phyloP scores from a whole-genome alignment of 2,329 filamentous ascomycete genomes.

The Trichoderma simmonsii region DNA sequence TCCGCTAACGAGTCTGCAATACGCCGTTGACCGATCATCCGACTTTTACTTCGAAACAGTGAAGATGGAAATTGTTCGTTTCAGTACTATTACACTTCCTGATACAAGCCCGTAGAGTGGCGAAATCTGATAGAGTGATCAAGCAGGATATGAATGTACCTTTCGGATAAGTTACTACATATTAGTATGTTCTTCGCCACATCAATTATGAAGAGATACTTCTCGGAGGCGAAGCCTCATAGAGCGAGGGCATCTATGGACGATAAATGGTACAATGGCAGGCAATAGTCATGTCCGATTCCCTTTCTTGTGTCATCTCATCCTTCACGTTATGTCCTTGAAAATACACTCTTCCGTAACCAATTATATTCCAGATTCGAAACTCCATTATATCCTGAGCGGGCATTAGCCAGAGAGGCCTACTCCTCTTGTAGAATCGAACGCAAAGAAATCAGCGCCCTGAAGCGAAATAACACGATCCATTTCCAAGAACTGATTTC shows the following conservation, averaged over 20 bases:
- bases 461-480: not conserved
- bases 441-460: not conserved
- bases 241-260: not conserved
- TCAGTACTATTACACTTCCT: not conserved
- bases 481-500: not conserved
- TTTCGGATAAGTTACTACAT: not conserved
- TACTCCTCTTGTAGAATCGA: not conserved
- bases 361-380: not conserved
- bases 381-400: not conserved
- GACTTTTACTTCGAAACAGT: not conserved
- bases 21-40: not conserved
- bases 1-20: not conserved
- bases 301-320: not conserved
- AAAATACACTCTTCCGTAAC: not conserved
- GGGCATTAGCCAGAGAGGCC: not conserved
- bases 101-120: not conserved
- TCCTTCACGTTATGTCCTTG: not conserved
- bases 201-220: not conserved
- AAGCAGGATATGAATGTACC: not conserved
- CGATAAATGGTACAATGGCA: not conserved
- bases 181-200: not conserved
- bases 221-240: not conserved
- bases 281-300: accelerated
- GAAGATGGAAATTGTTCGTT: not conserved
- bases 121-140: not conserved